Conservation (phyloP, 23 red algal species). For the Gracilaria gracilis region DNA sequence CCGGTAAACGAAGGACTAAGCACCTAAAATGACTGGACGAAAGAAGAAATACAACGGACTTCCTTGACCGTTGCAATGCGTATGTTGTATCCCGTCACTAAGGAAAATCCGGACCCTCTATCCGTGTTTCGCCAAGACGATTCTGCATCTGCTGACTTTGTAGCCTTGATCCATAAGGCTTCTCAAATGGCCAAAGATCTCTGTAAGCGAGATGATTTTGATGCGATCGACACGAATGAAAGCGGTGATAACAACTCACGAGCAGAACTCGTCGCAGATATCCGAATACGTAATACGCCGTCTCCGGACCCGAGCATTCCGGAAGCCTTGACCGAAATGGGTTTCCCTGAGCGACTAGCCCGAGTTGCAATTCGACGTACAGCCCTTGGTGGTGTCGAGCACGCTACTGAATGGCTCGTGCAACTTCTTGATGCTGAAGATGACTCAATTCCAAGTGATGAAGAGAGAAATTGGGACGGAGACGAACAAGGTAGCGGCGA, state of each 20-base stretch:
- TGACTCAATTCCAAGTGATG: constrained; percentile 12
- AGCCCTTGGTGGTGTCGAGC: constrained; percentile 44
- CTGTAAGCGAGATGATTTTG: constrained; percentile 1
- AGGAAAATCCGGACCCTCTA: constrained; percentile 23
- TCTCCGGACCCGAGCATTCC: constrained; percentile 50
- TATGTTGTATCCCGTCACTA: constrained; percentile 43
- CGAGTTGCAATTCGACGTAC: constrained; percentile 39
- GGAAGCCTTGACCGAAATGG: constrained; percentile 48
- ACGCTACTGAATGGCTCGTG: constrained; percentile 58
- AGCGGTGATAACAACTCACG: constrained; percentile 21
- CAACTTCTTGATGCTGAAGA: constrained; percentile 18
- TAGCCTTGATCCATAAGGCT: constrained; percentile 52
- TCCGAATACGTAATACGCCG: constrained; percentile 3
- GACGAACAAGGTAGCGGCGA: constrained; percentile 26
- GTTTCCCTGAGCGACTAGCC: constrained; percentile 46
- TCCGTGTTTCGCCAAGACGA: constrained; percentile 40
- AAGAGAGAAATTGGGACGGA: constrained; percentile 43
- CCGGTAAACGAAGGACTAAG: background rate
- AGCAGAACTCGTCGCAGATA: constrained; percentile 8
- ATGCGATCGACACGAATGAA: background rate
- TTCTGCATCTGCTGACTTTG: constrained; percentile 47
- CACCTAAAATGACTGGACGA: constrained; percentile 39
- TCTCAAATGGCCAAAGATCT: constrained; percentile 44
- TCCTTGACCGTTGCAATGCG: constrained; percentile 36
- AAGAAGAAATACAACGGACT: constrained; percentile 57